Conservation (phyloP, 1,284 basidiomycete genomes). For the Trametes sp. region DNA sequence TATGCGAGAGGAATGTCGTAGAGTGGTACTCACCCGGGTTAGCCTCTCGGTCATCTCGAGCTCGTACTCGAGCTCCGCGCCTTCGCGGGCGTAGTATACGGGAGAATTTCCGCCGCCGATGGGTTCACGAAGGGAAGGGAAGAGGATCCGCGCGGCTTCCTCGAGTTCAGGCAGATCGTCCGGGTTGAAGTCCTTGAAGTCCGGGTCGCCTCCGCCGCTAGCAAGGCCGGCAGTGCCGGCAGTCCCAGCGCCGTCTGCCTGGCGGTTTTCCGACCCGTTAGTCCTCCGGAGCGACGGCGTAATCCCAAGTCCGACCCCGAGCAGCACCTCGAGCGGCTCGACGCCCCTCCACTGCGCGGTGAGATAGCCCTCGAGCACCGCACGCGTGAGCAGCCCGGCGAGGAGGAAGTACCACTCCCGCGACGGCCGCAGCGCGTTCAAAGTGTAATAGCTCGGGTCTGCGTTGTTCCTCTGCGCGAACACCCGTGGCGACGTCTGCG, state of each 20-base stretch:
- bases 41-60: conserved; percentile 72
- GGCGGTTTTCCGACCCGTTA: conserved; percentile 6
- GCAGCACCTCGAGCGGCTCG: conserved; percentile 72
- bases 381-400: conserved; percentile 76
- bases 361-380: conserved; percentile 83
- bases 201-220: conserved; percentile 43
- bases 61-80: conserved; percentile 70
- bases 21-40: conserved; percentile 57
- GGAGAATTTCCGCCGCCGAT: conserved; percentile 35
- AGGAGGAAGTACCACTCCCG: conserved; percentile 83
- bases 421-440: conserved; percentile 66
- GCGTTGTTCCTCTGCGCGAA: conserved; percentile 34
- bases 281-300: conserved; percentile 9
- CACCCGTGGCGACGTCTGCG: conserved; percentile 36
- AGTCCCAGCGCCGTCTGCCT: conserved; percentile 15
- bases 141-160: conserved; percentile 72
- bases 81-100: conserved; percentile 41
- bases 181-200: conserved; percentile 71
- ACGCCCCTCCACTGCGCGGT: conserved; percentile 79
- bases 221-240: conserved; percentile 23
- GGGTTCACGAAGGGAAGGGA: conserved; percentile 60
- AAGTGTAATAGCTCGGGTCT: conserved; percentile 43
- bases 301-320: conserved; percentile 75
- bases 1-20: background rate
- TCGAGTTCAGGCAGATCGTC: conserved; percentile 75